phyloP scores from a whole-genome alignment of 2,329 filamentous ascomycete species.

The Pestalotiopsis sp. region DNA sequence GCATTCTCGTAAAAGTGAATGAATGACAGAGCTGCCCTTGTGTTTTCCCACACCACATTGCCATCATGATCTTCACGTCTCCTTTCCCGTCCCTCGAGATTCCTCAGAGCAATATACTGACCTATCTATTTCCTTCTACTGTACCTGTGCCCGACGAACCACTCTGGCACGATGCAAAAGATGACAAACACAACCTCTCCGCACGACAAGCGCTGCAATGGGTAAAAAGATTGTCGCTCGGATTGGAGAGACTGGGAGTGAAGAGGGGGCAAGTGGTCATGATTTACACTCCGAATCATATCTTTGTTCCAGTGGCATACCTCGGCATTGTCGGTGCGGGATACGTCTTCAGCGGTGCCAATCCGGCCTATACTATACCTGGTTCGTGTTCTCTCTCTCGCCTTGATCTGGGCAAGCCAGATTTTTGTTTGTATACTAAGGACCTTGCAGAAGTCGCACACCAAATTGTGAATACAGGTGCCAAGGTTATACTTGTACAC shows the following conservation, averaged over 20 bases:
- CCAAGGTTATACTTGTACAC: constrained; percentile 53
- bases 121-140: constrained; percentile 36
- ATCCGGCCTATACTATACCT: constrained; percentile 52
- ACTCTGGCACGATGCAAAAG: constrained; percentile 55
- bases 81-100: constrained; percentile 45
- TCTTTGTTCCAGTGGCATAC: constrained; percentile 57
- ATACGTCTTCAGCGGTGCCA: constrained; percentile 56
- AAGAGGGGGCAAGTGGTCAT: constrained; percentile 53
- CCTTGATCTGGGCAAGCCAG: background rate
- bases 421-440: background rate
- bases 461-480: constrained; percentile 53
- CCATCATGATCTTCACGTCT: constrained; percentile 45
- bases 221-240: constrained; percentile 53
- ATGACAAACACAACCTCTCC: constrained; percentile 46
- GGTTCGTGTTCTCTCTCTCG: constrained; percentile 34
- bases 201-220: constrained; percentile 50
- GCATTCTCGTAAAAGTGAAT: background rate
- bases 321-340: constrained; percentile 55
- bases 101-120: constrained; percentile 46
- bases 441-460: constrained; percentile 46
- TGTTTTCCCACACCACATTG: background rate
- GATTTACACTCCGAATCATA: constrained; percentile 57
- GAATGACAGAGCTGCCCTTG: background rate
- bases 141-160: constrained; percentile 43
- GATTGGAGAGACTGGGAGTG: constrained; percentile 48